Base-by-base conservation (phyloP, 1,284 basidiomycete species). In the Cutaneotrichosporon sp. region DNA sequence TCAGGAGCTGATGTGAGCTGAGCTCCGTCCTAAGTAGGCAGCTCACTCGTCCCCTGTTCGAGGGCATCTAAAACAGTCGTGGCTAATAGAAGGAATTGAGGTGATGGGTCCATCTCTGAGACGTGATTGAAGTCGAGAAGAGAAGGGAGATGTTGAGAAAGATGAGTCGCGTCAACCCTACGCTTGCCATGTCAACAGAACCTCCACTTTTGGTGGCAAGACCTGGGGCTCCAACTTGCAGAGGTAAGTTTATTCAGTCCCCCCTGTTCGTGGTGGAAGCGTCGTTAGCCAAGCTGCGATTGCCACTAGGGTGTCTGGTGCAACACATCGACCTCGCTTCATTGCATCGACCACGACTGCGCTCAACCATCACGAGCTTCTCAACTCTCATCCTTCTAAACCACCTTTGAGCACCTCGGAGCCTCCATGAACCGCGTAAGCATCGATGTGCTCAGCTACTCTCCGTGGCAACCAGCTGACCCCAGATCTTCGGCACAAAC, bases 401-500 rank as follows among this genome's bases (percentile, higher is more conserved):
- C 32, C n/a, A 29, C 33, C 22, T 26, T 38, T 20, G 16, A 10
- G 14, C 24, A 4, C 12, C 27, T 26, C 33, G 19, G 14, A 29
- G 14, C 27, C 14, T 61, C 14, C 24, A 70, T 70, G 68, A 70
- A 70, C 60, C 61, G 68, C 61, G 68, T 70, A 35, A 54, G 19
- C 14, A 11, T 34, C 14, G 33, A 11, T 34, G 3, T 10, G 16
- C 41, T 41, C 34, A 8, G 35, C 17, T 20, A 20, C 19, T n/a
- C 17, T 12, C 4, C n/a, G n/a, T n/a, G n/a, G 25, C 14, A 10
- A 6, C 19, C 6, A 14, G 51, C 58, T 55, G 20, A 54, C 33
- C 3, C 6, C 57, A 75, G 74, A 86, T 92, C 67, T 92, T 92
- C 75, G 90, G 90, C 33, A 66, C 72, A n/a, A 81, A 81, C 74